A percentile compares a stretch with the other conserved stretches of the same genome.
Evolutionary conservation across 148 eudicot species (phyloP).

Genomic region (Rhododendron simsii): DNA sequence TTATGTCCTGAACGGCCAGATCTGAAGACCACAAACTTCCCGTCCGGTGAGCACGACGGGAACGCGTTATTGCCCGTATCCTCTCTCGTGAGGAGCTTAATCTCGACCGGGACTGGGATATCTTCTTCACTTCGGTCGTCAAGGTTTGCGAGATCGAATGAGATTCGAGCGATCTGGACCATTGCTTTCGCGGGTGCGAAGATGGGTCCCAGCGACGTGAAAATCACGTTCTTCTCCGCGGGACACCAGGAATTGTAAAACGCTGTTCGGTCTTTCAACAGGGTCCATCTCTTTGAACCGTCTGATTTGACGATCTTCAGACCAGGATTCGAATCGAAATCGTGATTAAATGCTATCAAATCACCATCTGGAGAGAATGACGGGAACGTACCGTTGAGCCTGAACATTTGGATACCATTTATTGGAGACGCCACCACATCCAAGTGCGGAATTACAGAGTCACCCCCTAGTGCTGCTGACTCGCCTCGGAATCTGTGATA

Average conservation of each 20-base stretch:
- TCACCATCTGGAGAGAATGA: constrained; percentile 56
- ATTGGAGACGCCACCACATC: constrained; percentile 40
- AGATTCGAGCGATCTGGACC: constrained; percentile 65
- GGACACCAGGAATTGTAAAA: constrained; percentile 66
- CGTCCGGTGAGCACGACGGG: constrained; percentile 84
- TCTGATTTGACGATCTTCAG: constrained; percentile 54
- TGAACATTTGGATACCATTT: constrained; percentile 31
- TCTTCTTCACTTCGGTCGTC: constrained; percentile 7
- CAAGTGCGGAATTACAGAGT: constrained; percentile 38
- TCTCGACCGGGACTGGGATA: constrained; percentile 16
- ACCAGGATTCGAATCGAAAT: constrained; percentile 40
- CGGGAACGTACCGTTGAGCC: constrained; percentile 69
- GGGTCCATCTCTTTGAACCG: constrained; percentile 64
- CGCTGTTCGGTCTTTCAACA: constrained; percentile 39
- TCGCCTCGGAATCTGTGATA: constrained; percentile 75
- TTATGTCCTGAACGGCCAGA: constrained; percentile 82
- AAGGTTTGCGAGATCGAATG: constrained; percentile 32
- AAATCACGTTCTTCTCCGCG: constrained; percentile 45
- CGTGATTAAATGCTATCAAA: constrained; percentile 52
- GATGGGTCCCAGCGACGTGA: constrained; percentile 65
- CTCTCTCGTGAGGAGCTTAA: constrained; percentile 51
- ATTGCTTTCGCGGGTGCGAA: constrained; percentile 41
- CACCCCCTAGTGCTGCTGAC: neutral
- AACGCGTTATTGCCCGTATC: constrained; percentile 74
- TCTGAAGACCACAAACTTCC: constrained; percentile 59